phyloP scores from a whole-genome alignment of 2,329 filamentous ascomycete species.

The Fonsecaea nubica region DNA sequence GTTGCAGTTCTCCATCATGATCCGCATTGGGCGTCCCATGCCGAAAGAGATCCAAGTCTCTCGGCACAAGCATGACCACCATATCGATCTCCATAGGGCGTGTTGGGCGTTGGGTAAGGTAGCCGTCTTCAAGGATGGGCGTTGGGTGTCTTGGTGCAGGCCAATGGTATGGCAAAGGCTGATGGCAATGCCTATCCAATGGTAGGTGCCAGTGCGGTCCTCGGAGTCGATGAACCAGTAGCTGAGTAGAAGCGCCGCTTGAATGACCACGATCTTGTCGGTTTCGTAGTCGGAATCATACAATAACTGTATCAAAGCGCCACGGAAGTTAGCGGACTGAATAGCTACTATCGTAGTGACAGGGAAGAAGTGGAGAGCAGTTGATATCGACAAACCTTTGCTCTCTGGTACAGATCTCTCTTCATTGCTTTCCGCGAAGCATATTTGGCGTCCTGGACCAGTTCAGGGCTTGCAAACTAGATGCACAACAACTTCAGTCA shows the following conservation, averaged over 20 bases:
- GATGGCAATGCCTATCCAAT: slow-evolving; percentile 3
- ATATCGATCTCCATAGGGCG: neutral
- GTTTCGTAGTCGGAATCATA: neutral
- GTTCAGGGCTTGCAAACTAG: no score
- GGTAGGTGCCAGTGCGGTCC: neutral
- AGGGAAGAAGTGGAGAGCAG: no score
- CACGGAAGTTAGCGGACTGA: no score
- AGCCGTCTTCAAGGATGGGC: no score
- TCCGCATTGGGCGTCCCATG: slow-evolving; percentile 1
- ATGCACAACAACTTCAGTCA: no score
- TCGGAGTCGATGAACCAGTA: slow-evolving; percentile 3
- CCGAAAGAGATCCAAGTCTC: slow-evolving; percentile 4
- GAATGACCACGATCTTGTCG: slow-evolving; percentile 6
- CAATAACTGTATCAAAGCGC: no score
- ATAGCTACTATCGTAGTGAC: no score
- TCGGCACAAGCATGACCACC: slow-evolving; percentile 7
- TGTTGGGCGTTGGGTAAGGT: no score
- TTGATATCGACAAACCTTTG: no score
- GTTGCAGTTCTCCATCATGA: neutral
- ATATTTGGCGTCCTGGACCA: no score
- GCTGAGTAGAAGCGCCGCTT: slow-evolving; percentile 1
- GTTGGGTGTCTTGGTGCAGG: neutral
- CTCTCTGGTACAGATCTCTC: no score
- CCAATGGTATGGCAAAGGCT: neutral
- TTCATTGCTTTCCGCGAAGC: no score